These are phyloP conservation scores for Candida anutae DNA, from an alignment of 1,139 yeast species.

Conservation along the genomic window DNA sequence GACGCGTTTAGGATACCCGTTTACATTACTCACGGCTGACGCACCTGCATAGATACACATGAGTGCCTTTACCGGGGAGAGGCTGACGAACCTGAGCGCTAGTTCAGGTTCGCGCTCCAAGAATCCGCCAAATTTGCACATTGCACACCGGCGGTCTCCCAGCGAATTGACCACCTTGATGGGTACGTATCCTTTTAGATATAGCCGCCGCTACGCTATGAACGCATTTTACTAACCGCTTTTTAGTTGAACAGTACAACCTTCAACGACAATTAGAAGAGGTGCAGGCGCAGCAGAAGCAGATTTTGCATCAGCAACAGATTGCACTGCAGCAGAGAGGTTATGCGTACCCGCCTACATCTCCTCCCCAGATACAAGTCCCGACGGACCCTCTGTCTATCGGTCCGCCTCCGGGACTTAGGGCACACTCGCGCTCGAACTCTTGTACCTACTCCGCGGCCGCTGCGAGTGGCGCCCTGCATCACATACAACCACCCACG, in stretches of 20 bases:
- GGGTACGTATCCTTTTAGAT: conserved; percentile 18
- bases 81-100: too few species aligned
- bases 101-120: not conserved
- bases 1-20: not conserved
- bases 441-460: conserved; percentile 13
- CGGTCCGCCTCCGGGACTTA: conserved; percentile 18
- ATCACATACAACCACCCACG: not conserved
- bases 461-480: not conserved
- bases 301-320: conserved; percentile 64
- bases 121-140: conserved; percentile 45
- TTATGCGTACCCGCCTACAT: not conserved
- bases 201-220: too few species aligned
- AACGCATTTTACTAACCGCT: not conserved
- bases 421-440: conserved; percentile 36
- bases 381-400: conserved; percentile 5
- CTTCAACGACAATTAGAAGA: conserved; percentile 87
- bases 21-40: too few species aligned
- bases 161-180: conserved; percentile 89
- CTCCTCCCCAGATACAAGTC: conserved; percentile 3
- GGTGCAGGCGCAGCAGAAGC: conserved; percentile 89
- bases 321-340: conserved; percentile 16
- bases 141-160: conserved; percentile 92
- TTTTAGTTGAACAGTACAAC: conserved; percentile 70
- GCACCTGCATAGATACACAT: too few species aligned
- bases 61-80: conserved; percentile 11